Evolutionary conservation across 805 yeast species (phyloP).

Genomic region (Saturnispora quitensis): DNA sequence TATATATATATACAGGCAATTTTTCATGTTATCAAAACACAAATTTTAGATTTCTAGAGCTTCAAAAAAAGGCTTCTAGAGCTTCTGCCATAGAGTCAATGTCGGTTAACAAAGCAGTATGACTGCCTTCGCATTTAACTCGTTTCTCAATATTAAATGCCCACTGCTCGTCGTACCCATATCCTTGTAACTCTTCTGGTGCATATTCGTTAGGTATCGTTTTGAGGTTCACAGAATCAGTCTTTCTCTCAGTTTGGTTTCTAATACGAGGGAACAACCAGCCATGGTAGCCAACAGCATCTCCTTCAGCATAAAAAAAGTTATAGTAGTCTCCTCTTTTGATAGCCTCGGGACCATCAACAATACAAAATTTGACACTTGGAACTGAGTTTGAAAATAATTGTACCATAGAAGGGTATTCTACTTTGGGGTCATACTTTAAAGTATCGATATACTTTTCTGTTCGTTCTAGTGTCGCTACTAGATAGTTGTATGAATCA

Average conservation of each 20-base stretch:
- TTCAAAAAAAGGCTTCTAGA: conserved; percentile 33
- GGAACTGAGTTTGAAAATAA: conserved; percentile 80
- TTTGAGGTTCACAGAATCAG: not conserved
- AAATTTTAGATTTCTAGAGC: not conserved
- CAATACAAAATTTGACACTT: conserved; percentile 73
- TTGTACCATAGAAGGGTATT: conserved; percentile 77
- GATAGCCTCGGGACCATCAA: conserved; percentile 52
- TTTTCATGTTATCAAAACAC: not conserved
- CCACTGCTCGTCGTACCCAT: conserved; percentile 22
- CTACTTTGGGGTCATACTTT: conserved; percentile 36
- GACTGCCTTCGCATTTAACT: conserved; percentile 58
- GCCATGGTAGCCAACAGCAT: conserved; percentile 80
- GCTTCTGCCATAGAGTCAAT: conserved; percentile 65
- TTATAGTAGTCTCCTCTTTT: conserved; percentile 64
- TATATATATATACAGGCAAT: not conserved
- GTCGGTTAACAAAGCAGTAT: conserved; percentile 73
- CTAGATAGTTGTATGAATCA: conserved; percentile 57
- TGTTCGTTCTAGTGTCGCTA: conserved; percentile 51
- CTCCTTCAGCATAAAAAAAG: conserved; percentile 83
- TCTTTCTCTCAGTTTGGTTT: not conserved
- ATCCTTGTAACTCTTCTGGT: conserved; percentile 8
- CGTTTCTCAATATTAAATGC: conserved; percentile 71
- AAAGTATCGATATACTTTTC: conserved; percentile 49
- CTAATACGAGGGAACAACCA: conserved; percentile 66
- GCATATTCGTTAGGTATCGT: conserved; percentile 1